Base-by-base conservation (phyloP, 1,284 basidiomycete genomes). In the Peniophora sp. region DNA sequence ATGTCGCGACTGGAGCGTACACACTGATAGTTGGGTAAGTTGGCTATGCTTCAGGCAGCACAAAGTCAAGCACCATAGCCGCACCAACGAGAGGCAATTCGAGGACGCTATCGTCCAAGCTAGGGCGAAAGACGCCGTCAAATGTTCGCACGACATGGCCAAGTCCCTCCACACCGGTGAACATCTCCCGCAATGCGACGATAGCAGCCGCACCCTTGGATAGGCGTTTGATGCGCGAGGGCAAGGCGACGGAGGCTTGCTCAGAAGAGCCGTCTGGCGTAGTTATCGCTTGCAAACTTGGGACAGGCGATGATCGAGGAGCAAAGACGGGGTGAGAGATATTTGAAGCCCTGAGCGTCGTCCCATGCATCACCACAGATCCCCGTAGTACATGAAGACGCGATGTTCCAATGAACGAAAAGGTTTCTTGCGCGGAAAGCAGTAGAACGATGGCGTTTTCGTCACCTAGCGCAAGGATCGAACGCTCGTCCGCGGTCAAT, bases 271-370 rank as follows among this genome's bases (percentile, higher is more conserved):
- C 38, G 8, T 20, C 38, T 5, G 16, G 5, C 8, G 16, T 16
- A 6, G 5, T 5, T 20, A 20, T 17, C 5, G 19, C 38, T 20
- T 41, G 8, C 8, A 41, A n/a, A 20, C 5, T 20, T 20, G 87
- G 85, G 6, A 90, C 62, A 0, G 87, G 83, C 6, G 83, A 77
- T 0, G 79, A 87, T 11, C 76, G 72, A 0, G 85, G 83, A 1
- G 85, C 82, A 59, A 79, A 89, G 20, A 89, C 68, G 20, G 62
- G 62, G 53, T 86, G 70, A 3, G 58, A 53, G 1, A 52, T 59
- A 3, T 58, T 45, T 0, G 79, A 78, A 1, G 78, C 61, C 1
- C 53, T 45, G 8, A 89, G 61, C 0, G 63, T 65, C 8, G 72
- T 66, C 1, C 83, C 85, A 12, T 69, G 65, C 0, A 89, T 41